Percentiles rank a stretch among this genome's conserved stretches.
These are phyloP conservation scores for Hericium coralloides DNA, from an alignment of 768 basidiomycete genomes.

Conservation along the genomic window DNA sequence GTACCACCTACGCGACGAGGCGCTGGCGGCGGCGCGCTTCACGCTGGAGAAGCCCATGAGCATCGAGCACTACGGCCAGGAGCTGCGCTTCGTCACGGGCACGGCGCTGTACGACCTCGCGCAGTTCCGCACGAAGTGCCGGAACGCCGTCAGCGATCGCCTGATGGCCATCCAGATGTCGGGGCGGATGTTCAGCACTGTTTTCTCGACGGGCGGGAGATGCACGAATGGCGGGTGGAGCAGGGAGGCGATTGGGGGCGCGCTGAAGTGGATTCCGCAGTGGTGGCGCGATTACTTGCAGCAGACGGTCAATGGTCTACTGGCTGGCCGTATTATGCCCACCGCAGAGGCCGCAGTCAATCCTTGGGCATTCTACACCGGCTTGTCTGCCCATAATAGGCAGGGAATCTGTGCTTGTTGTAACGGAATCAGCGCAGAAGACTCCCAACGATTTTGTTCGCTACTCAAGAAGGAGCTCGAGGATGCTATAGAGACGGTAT, in stretches of 20 bases:
- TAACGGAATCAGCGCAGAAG: background rate
- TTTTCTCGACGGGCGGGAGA: background rate
- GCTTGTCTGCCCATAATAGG: background rate
- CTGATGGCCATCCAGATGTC: background rate
- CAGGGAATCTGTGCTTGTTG: background rate
- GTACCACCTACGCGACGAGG: background rate
- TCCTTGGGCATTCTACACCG: background rate
- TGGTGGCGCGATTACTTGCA: background rate
- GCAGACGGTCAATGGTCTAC: background rate
- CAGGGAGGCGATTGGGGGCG: background rate
- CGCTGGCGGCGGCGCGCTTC: background rate
- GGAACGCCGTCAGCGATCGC: background rate
- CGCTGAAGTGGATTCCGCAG: background rate
- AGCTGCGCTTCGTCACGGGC: background rate
- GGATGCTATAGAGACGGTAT: background rate
- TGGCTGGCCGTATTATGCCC: background rate
- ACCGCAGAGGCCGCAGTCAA: background rate
- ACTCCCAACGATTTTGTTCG: background rate
- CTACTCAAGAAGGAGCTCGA: background rate
- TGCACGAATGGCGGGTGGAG: background rate
- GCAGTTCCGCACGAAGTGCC: background rate
- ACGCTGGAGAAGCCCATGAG: background rate
- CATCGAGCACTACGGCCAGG: background rate
- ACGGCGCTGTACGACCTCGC: background rate
- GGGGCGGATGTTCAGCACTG: background rate